Evolutionary conservation across 176 grass and related monocot species (phyloP), one percentile per base, ranked within the genome.

Genomic region (Triticum timopheevii): DNA sequence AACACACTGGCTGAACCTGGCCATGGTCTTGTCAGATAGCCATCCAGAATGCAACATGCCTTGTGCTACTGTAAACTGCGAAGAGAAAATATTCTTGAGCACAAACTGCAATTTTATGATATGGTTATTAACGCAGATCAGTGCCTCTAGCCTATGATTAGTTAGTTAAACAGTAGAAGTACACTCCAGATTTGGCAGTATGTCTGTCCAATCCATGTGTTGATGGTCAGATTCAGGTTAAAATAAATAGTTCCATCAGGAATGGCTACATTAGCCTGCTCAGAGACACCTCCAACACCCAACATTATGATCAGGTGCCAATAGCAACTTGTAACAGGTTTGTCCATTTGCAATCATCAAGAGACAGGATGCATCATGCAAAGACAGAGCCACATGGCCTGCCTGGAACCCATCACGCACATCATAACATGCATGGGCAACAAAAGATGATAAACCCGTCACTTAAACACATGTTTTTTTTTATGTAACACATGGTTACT

Each of bases 281-380:
- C 28, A 64, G 17, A 76, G 69, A 72, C 10, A 42, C 68, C 42
- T 84, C 49, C 49, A 11, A 54, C 12, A 45, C 35, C 22, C 77
- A 33, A 80, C 77, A 59, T 17, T 63, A 25, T 52, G 10, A 62
- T 77, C 36, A 71, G 79, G 30, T 82, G 47, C 50, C 79, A 50
- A 52, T 20, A 71, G 39, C 65, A 82, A 85, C 35, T 45, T 72
- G 85, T 35, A 61, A 8, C 52, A 49, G 17, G 62, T 82, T 86
- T 77, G 70, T 69, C 50, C 80, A 52, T 40, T 54, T 63, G 79
- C 71, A 22, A 82, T 90, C 88, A 90, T 82, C 13, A 69, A 59
- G 50, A 83, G 61, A 82, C 12, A 69, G 68, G 28, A 82, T 82
- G 80, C 49, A 82, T 6, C 83, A 36, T 79, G 47, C 20, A 17